A percentile compares a stretch with the other conserved stretches of the same genome.
Evolutionary conservation across 768 basidiomycete species (phyloP).

Genomic region (Tricholoma sp.): DNA sequence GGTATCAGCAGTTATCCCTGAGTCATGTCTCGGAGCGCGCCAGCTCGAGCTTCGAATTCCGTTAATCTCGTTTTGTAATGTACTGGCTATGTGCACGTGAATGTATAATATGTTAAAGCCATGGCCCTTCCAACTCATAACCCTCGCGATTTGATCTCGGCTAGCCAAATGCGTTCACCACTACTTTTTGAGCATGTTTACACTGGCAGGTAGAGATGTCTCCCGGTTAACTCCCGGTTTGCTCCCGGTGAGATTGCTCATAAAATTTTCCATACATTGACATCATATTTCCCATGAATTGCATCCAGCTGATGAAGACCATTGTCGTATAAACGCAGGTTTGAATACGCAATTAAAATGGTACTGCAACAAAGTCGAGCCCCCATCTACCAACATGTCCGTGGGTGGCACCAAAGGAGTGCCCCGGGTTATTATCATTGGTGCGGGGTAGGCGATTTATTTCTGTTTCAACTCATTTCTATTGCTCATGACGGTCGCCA

Average conservation of each 20-base stretch:
- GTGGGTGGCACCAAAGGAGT: conserved; percentile 12
- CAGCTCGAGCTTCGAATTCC: conserved; percentile 83
- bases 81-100: conserved; percentile 6
- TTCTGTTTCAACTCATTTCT: background rate
- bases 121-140: background rate
- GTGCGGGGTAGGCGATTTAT: conserved; percentile 38
- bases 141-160: no score
- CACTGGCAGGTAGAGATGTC: no score
- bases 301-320: background rate
- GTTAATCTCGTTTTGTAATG: conserved; percentile 37
- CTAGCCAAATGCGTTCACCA: no score
- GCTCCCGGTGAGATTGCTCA: background rate
- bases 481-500: conserved; percentile 11
- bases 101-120: background rate
- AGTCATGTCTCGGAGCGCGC: conserved; percentile 70
- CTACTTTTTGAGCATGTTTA: no score
- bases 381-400: conserved; percentile 4
- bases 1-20: conserved; percentile 87
- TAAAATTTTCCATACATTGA: background rate
- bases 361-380: no score
- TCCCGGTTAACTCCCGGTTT: no score
- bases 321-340: no score
- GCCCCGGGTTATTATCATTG: conserved; percentile 42
- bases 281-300: background rate
- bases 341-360: no score